These are phyloP conservation scores for Lepidium sativum DNA, from an alignment of 345 rosid species.

Conservation along the genomic window DNA sequence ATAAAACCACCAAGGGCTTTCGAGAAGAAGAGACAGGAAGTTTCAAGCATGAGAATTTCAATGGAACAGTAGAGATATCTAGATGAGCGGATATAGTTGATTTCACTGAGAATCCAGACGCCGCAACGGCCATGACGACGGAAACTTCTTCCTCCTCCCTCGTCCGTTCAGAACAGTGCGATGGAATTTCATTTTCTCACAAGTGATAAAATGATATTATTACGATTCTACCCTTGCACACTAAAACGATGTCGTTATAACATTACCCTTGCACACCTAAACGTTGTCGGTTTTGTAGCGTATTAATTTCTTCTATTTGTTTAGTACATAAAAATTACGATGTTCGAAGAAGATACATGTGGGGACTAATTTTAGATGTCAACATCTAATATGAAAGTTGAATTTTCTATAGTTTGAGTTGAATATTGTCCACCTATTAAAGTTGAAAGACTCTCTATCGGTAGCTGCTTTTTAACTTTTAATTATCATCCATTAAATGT, in stretches of 20 bases:
- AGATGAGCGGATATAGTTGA: constrained; percentile 14
- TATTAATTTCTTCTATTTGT: too few species aligned
- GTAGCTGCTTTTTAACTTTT: too few species aligned
- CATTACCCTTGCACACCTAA: too few species aligned
- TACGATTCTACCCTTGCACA: constrained; percentile 6
- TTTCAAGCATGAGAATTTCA: constrained; percentile 29
- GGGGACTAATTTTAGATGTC: too few species aligned
- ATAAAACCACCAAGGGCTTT: constrained; percentile 17
- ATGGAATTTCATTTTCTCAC: neutral
- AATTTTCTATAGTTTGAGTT: too few species aligned
- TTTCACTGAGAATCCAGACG: constrained; percentile 25
- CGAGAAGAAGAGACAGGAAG: constrained; percentile 1
- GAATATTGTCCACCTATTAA: too few species aligned
- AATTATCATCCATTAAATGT: too few species aligned
- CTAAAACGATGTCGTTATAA: neutral
- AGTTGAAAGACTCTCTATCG: too few species aligned
- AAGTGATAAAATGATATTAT: constrained; percentile 9
- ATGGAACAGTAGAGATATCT: constrained; percentile 9
- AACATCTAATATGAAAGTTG: too few species aligned
- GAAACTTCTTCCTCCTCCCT: neutral
- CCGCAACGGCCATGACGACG: constrained; percentile 36
- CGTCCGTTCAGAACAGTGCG: neutral
- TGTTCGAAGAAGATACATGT: too few species aligned
- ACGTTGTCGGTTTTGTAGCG: too few species aligned
- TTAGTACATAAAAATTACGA: too few species aligned